phyloP scores from a whole-genome alignment of 1,284 basidiomycete species.

The Fistulina hepatica region DNA sequence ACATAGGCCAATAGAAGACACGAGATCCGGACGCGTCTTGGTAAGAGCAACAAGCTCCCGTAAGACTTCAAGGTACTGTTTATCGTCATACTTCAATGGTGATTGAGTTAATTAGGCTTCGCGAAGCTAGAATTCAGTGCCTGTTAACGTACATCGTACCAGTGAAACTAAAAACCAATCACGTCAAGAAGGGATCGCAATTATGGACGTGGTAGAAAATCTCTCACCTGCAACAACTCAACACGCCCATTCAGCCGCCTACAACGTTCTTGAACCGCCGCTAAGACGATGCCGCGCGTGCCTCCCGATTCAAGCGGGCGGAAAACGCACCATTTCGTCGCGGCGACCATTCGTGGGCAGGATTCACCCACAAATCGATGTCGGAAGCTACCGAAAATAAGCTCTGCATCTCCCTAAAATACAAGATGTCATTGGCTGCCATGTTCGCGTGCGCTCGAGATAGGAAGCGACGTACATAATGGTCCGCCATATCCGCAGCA shows the following conservation, averaged over 20 bases:
- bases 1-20: slow-evolving; percentile 60
- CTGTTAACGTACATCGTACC: slow-evolving; percentile 50
- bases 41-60: slow-evolving; percentile 36
- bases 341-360: slow-evolving; percentile 44
- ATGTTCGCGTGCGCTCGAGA: neutral
- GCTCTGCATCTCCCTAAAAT: slow-evolving; percentile 70
- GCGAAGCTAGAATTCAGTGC: neutral
- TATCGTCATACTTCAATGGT: slow-evolving; percentile 43
- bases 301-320: slow-evolving; percentile 24
- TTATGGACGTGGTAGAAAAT: neutral
- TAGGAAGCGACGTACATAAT: slow-evolving; percentile 3
- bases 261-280: slow-evolving; percentile 60
- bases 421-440: neutral
- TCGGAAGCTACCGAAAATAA: slow-evolving; percentile 50
- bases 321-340: slow-evolving; percentile 79
- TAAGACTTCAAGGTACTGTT: slow-evolving; percentile 53
- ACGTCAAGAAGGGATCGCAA: neutral
- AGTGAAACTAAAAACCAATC: slow-evolving; percentile 50
- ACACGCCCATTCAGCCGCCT: slow-evolving; percentile 37
- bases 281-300: slow-evolving; percentile 34
- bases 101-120: neutral
- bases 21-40: slow-evolving; percentile 35
- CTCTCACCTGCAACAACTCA: slow-evolving; percentile 59
- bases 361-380: slow-evolving; percentile 31
- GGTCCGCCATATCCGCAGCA: slow-evolving; percentile 7